phyloP scores from a whole-genome alignment of 129 eudicot species.

The Scalesia atractyloides region DNA sequence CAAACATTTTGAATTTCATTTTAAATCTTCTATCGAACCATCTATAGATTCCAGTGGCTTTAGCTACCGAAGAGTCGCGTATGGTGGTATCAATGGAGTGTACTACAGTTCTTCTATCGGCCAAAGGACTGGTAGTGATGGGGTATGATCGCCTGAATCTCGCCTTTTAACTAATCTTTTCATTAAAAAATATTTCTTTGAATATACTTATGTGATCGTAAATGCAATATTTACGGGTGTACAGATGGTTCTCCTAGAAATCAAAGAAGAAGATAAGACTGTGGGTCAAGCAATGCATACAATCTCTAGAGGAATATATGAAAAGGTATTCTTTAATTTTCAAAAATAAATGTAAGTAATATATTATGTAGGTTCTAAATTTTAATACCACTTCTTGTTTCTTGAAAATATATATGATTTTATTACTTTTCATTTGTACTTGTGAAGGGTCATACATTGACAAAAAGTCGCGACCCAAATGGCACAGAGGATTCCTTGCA shows the following conservation, averaged over 20 bases:
- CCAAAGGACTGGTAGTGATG: constrained; percentile 56
- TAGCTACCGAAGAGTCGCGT: constrained; percentile 59
- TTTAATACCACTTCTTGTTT: not conserved
- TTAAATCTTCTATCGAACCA: not conserved
- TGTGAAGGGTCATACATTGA: constrained; percentile 69
- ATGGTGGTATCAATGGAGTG: constrained; percentile 63
- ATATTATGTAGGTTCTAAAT: not conserved
- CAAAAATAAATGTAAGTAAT: not conserved
- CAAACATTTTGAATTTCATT: not conserved
- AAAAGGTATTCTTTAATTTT: constrained; percentile 41
- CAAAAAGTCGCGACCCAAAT: constrained; percentile 46
- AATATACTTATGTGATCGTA: not conserved
- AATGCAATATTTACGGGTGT: constrained; percentile 9
- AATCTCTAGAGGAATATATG: constrained; percentile 60
- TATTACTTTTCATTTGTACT: not conserved
- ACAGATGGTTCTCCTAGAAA: constrained; percentile 54
- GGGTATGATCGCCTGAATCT: constrained; percentile 38
- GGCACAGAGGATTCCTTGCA: constrained; percentile 59
- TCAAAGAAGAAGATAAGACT: constrained; percentile 65
- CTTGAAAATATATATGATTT: too few relatives aligned
- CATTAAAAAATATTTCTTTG: not conserved
- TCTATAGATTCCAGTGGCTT: constrained; percentile 36
- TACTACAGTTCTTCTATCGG: constrained; percentile 58
- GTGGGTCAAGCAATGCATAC: constrained; percentile 59
- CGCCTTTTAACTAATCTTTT: not conserved